phyloP scores from a whole-genome alignment of 495 filamentous ascomycete genomes.

The Mytilinidion resinicola region DNA sequence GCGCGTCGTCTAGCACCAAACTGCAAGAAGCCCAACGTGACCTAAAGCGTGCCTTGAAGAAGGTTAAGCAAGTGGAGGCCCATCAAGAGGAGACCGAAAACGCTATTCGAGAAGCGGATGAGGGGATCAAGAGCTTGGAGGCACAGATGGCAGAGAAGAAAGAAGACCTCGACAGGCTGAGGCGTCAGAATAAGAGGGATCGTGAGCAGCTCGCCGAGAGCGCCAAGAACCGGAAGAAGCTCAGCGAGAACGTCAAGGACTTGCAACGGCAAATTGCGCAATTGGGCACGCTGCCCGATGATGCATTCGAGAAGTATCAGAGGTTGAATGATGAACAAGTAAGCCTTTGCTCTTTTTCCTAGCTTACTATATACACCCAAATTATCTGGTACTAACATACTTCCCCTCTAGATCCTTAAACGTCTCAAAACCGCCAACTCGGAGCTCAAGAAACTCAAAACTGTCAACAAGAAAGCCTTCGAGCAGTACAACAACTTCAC shows the following conservation, averaged over 20 bases:
- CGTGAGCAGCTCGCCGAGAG: slow-evolving; percentile 90
- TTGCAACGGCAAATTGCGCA: slow-evolving; percentile 84
- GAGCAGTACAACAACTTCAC: slow-evolving; percentile 99
- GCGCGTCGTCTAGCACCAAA: slow-evolving; percentile 47
- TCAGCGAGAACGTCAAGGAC: slow-evolving; percentile 69
- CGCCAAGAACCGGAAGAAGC: slow-evolving; percentile 73
- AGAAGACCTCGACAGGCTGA: slow-evolving; percentile 64
- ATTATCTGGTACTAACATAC: neutral
- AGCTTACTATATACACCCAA: neutral
- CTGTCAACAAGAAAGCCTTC: slow-evolving; percentile 99
- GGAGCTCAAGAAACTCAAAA: slow-evolving; percentile 86
- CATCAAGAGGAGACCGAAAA: slow-evolving; percentile 67
- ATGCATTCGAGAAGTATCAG: slow-evolving; percentile 87
- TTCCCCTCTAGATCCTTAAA: slow-evolving; percentile 55
- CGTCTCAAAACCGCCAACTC: slow-evolving; percentile 91
- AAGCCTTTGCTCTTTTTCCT: slow-evolving; percentile 25
- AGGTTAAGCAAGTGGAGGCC: slow-evolving; percentile 41
- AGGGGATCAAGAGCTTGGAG: slow-evolving; percentile 54
- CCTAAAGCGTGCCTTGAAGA: slow-evolving; percentile 63
- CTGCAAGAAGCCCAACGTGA: slow-evolving; percentile 76
- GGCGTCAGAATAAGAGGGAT: slow-evolving; percentile 73
- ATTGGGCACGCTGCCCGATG: slow-evolving; percentile 86
- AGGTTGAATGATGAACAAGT: slow-evolving; percentile 68
- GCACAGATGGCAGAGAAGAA: slow-evolving; percentile 60
- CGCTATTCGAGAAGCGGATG: slow-evolving; percentile 59